These are phyloP conservation scores for Anisodus tanguticus DNA, from an alignment of 257 asterid genomes.

Conservation along the genomic window DNA sequence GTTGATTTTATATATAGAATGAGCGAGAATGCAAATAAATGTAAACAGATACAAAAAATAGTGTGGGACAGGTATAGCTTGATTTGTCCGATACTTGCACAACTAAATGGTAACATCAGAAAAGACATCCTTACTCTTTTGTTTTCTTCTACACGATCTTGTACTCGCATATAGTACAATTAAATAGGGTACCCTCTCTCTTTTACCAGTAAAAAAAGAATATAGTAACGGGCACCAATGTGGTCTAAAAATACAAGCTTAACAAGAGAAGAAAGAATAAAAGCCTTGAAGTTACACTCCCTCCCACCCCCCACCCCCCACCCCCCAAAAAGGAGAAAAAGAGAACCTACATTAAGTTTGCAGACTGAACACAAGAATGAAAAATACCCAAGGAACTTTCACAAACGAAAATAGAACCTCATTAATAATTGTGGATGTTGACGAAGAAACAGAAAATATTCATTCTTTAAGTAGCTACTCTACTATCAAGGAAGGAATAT, in stretches of 20 bases:
- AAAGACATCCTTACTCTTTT: background rate
- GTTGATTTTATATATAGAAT: background rate
- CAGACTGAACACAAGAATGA: slow-evolving; percentile 16
- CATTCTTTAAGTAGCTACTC: slow-evolving; percentile 21
- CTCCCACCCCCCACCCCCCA: background rate
- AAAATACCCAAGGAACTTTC: slow-evolving; percentile 21
- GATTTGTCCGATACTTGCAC: background rate
- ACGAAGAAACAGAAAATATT: slow-evolving; percentile 15
- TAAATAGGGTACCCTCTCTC: background rate
- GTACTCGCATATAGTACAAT: background rate
- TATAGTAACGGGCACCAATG: background rate
- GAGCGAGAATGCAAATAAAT: background rate
- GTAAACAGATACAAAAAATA: slow-evolving; percentile 7
- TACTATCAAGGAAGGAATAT: slow-evolving; percentile 9
- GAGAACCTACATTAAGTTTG: background rate
- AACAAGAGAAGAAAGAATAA: background rate
- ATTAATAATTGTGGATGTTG: background rate
- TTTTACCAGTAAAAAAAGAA: background rate
- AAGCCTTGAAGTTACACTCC: slow-evolving; percentile 22
- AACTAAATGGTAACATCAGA: background rate
- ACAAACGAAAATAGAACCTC: background rate
- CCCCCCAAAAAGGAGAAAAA: background rate
- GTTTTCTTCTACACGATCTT: background rate
- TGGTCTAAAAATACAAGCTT: too few relatives aligned
- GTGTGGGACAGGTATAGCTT: background rate